Conservation (phyloP, 2,329 filamentous ascomycete species). For the Lasiodiplodia hormozganensis region DNA sequence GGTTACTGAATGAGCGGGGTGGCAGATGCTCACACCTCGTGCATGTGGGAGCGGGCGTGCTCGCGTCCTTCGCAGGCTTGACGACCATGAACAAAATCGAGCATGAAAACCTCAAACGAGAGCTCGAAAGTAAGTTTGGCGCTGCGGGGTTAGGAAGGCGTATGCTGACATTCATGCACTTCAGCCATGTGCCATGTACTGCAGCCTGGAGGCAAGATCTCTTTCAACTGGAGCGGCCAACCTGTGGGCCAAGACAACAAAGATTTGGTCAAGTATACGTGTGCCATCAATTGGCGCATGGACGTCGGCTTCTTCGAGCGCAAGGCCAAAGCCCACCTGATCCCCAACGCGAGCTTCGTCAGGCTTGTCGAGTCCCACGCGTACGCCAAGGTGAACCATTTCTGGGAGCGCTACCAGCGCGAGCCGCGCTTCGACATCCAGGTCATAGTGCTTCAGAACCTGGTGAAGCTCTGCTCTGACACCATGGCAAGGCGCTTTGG, state of each 20-base stretch:
- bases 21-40: constrained; percentile 14
- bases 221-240: not conserved
- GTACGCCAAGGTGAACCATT: not conserved
- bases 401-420: constrained; percentile 17
- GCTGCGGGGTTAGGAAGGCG: too few relatives aligned
- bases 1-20: not conserved
- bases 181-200: not conserved
- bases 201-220: not conserved
- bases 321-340: not conserved
- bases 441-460: not conserved
- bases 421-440: constrained; percentile 16
- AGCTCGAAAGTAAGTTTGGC: constrained; percentile 8
- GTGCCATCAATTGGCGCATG: not conserved
- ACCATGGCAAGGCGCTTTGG: not conserved
- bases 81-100: not conserved
- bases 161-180: not conserved
- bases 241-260: not conserved
- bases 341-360: not conserved
- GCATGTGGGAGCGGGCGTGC: not conserved
- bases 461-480: not conserved
- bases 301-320: not conserved
- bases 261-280: not conserved
- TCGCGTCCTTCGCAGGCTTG: not conserved
- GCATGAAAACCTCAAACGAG: not conserved
- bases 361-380: not conserved